phyloP scores from a whole-genome alignment of 2,329 filamentous ascomycete genomes.

The Byssochlamys sp. region DNA sequence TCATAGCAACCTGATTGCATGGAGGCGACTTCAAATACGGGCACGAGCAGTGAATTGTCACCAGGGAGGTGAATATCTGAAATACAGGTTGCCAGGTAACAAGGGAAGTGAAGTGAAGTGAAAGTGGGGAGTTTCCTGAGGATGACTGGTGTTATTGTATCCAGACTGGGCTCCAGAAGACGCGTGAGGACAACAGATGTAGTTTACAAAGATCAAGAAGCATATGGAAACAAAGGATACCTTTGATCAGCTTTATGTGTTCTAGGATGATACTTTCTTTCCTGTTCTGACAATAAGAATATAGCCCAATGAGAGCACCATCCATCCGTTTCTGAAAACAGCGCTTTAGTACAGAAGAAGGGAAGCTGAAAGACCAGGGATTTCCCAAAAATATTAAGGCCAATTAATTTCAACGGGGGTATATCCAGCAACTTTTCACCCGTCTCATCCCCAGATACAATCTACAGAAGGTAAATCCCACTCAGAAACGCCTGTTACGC shows the following conservation, averaged over 20 bases:
- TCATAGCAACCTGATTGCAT: background rate
- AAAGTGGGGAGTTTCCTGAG: background rate
- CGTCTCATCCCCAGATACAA: background rate
- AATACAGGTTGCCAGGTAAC: background rate
- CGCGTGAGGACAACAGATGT: background rate
- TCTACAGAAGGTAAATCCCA: background rate
- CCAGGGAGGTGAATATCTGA: background rate
- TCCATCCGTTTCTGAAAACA: background rate
- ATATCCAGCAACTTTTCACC: background rate
- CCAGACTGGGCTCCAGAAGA: background rate
- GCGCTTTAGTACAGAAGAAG: background rate
- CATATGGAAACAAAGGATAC: background rate
- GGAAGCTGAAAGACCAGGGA: background rate
- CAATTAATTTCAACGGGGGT: background rate
- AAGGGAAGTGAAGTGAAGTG: background rate
- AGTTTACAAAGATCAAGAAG: background rate
- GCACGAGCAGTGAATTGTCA: background rate
- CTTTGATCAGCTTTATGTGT: background rate
- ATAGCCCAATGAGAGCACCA: background rate
- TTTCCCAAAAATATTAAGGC: background rate
- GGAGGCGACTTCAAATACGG: background rate
- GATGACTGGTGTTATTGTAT: background rate
- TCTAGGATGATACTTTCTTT: background rate
- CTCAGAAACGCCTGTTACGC: background rate
- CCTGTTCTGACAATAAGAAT: background rate